Conservation (phyloP, 495 filamentous ascomycete species). For the Xylaria grammica region DNA sequence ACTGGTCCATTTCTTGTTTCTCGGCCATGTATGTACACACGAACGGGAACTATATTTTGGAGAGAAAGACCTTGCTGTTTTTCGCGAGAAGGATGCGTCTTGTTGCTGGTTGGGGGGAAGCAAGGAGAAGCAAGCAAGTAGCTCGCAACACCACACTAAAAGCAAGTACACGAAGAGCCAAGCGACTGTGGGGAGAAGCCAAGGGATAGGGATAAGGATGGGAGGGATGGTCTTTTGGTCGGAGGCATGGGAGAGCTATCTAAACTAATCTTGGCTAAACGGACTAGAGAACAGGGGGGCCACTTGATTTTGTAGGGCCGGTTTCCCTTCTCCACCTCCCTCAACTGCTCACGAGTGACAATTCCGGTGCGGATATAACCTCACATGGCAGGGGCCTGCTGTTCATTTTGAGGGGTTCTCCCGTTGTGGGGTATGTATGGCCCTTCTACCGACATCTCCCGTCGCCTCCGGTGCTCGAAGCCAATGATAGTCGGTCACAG, state of each 20-base stretch:
- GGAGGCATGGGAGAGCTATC: slow-evolving; percentile 26
- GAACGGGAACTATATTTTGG: slow-evolving; percentile 9
- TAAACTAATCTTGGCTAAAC: slow-evolving; percentile 27
- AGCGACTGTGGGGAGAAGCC: slow-evolving; percentile 21
- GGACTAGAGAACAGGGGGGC: slow-evolving; percentile 24
- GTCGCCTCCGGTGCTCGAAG: slow-evolving; percentile 22
- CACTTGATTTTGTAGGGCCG: slow-evolving; percentile 27
- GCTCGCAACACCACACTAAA: slow-evolving; percentile 16
- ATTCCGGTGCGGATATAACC: slow-evolving; percentile 27
- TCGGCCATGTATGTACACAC: slow-evolving; percentile 34
- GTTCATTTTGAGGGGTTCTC: slow-evolving; percentile 26
- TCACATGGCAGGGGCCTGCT: slow-evolving; percentile 27
- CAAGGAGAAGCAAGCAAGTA: background rate
- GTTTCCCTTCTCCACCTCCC: slow-evolving; percentile 24
- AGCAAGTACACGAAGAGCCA: slow-evolving; percentile 22
- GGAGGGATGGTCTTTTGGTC: slow-evolving; percentile 20
- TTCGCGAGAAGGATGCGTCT: slow-evolving; percentile 5
- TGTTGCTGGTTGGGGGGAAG: slow-evolving; percentile 13
- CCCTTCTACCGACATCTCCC: slow-evolving; percentile 29
- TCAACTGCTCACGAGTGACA: slow-evolving; percentile 23
- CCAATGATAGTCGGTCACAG: slow-evolving; percentile 24
- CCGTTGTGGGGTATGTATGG: slow-evolving; percentile 29
- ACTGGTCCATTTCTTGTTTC: slow-evolving; percentile 40
- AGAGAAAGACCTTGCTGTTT: slow-evolving; percentile 15
- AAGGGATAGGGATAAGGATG: slow-evolving; percentile 17